phyloP scores from a whole-genome alignment of 129 eudicot species.

The Artemisia argyi region DNA sequence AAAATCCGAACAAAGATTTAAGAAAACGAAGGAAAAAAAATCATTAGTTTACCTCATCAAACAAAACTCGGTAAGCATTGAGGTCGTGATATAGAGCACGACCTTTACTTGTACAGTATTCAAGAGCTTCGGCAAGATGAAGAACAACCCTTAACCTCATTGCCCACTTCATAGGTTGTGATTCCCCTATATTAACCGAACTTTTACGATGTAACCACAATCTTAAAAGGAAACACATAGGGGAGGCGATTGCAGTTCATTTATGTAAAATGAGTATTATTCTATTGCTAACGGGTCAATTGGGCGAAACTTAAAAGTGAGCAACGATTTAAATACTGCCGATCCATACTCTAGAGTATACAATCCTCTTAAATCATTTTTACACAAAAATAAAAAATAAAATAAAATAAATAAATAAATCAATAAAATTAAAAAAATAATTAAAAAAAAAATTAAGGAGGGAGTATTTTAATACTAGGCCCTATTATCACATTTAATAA shows the following conservation, averaged over 20 bases:
- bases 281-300: neutral
- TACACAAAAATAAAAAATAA: too few relatives aligned
- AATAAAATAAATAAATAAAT: too few relatives aligned
- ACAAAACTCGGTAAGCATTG: slow-evolving; percentile 60
- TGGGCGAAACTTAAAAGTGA: neutral
- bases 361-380: too few relatives aligned
- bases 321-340: too few relatives aligned
- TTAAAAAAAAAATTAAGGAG: too few relatives aligned
- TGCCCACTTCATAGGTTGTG: slow-evolving; percentile 80
- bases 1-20: neutral
- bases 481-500: too few relatives aligned
- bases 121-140: slow-evolving; percentile 71
- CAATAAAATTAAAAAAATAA: too few relatives aligned
- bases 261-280: neutral
- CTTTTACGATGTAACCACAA: neutral
- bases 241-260: neutral
- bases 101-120: slow-evolving; percentile 64
- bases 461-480: too few relatives aligned
- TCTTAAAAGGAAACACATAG: slow-evolving; percentile 11
- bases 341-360: too few relatives aligned
- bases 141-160: slow-evolving; percentile 67
- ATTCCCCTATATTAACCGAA: slow-evolving; percentile 45
- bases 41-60: slow-evolving; percentile 55
- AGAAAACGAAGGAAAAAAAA: neutral
- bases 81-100: slow-evolving; percentile 72